Evolutionary conservation across 306 rosid genomes (phyloP), one percentile per base, ranked within the genome.

Genomic region (Casuarina equisetifolia): DNA sequence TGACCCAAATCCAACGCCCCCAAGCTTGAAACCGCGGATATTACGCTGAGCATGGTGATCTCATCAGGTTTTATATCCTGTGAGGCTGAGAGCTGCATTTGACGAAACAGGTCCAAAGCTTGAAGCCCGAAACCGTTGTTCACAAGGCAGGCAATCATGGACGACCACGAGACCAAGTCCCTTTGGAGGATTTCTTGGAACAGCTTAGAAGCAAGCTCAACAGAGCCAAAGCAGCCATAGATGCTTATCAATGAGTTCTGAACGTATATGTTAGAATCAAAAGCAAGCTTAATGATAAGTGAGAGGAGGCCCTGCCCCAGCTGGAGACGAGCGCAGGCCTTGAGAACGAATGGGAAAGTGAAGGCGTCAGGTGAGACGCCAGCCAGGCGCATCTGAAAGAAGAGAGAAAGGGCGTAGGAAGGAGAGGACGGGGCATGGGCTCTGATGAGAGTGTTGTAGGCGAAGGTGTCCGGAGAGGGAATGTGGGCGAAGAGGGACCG

Each of bases 151-250:
- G 82, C 53, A 15, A 90, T 86, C 74, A 90, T 38, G 25, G 86
- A 78, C 69, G 90, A 85, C 94, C 94, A 90, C 13, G 94, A 90
- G 46, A 87, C 89, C 78, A 86, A 57, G 74, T 90, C 91, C 50
- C 76, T 79, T 8, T 62, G 79, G 45, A 25, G 63, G 81, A 85
- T 90, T 87, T 84, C 85, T 2, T 86, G 84, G 46, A 90, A 90
- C 83, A 85, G 38, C 74, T 90, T 79, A 9, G 79, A n/a, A 7
- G 94, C 85, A 3, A 12, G 1, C 5, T 76, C 59, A 5, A 84
- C 71, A 0, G 72, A 87, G 1, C 90, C 87, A 62, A 73, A 8
- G 36, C 71, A 59, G 1, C 91, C 90, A 15, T 90, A 87, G 6
- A 85, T 48, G 8, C 48, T 74, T 1, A 90, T 79, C 70, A 90